phyloP scores from a whole-genome alignment of 2,329 filamentous ascomycete species.

The Emergomyces orientalis region DNA sequence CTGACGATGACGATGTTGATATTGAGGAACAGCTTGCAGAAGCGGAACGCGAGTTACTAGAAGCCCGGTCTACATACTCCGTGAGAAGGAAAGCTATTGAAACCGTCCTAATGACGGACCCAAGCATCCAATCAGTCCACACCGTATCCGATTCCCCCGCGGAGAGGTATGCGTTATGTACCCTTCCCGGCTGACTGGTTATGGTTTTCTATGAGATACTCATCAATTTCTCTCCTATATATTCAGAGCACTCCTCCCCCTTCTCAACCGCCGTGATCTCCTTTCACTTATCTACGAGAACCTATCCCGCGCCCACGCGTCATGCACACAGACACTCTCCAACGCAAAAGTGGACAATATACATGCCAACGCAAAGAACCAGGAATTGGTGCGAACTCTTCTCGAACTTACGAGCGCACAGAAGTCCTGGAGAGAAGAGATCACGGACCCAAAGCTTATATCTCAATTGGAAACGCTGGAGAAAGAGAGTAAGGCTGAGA shows the following conservation, averaged over 20 bases:
- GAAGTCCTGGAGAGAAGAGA: constrained; percentile 43
- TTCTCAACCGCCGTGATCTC: constrained; percentile 58
- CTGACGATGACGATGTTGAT: constrained; percentile 44
- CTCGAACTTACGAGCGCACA: constrained; percentile 54
- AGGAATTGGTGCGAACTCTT: constrained; percentile 52
- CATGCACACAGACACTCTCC: constrained; percentile 46
- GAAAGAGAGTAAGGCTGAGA: constrained; percentile 50
- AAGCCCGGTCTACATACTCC: constrained; percentile 60
- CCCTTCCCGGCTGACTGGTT: background rate
- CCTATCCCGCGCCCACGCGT: constrained; percentile 46
- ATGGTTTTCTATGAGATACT: background rate
- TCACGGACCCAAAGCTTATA: constrained; percentile 44
- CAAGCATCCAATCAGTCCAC: constrained; percentile 69
- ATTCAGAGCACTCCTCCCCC: constrained; percentile 55
- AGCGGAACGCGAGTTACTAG: constrained; percentile 57
- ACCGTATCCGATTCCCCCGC: constrained; percentile 53
- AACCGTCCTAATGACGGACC: constrained; percentile 61
- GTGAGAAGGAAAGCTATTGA: constrained; percentile 61
- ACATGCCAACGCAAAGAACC: constrained; percentile 50
- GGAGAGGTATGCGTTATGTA: constrained; percentile 50
- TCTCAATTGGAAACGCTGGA: constrained; percentile 52
- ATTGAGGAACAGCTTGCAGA: constrained; percentile 42
- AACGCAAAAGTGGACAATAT: constrained; percentile 51
- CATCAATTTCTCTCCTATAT: constrained; percentile 9
- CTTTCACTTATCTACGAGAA: constrained; percentile 55